phyloP scores from a whole-genome alignment of 805 yeast species.

The Ogataea allantospora region DNA sequence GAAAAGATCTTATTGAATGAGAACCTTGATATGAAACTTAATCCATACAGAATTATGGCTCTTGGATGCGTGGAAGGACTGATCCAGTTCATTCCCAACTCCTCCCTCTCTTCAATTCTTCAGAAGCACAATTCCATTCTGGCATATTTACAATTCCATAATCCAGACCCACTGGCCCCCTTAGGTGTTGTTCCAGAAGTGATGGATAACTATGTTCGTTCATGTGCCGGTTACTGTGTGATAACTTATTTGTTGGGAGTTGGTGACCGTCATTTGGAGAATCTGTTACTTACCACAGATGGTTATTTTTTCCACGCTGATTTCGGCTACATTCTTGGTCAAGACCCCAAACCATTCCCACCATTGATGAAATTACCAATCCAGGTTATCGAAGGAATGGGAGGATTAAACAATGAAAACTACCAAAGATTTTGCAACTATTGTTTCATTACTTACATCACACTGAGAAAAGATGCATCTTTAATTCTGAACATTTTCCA shows the following conservation, averaged over 20 bases:
- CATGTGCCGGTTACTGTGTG: constrained; percentile 98
- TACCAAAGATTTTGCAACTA: constrained; percentile 85
- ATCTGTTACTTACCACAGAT: constrained; percentile 71
- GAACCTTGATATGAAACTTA: constrained; percentile 80
- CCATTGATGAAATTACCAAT: constrained; percentile 97
- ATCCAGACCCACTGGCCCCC: constrained; percentile 48
- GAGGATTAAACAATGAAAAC: constrained; percentile 84
- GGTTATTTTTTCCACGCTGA: constrained; percentile 96
- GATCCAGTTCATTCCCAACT: constrained; percentile 91
- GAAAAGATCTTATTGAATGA: constrained; percentile 84
- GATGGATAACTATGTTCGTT: constrained; percentile 91
- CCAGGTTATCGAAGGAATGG: constrained; percentile 97
- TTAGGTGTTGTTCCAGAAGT: constrained; percentile 57
- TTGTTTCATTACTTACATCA: constrained; percentile 92
- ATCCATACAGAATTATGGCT: constrained; percentile 88
- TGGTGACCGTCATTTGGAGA: constrained; percentile 96
- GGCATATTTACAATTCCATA: constrained; percentile 64
- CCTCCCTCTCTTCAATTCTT: constrained; percentile 78
- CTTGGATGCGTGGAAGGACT: constrained; percentile 91
- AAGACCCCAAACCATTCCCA: constrained; percentile 98
- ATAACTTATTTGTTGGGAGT: constrained; percentile 92
- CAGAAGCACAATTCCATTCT: constrained; percentile 72
- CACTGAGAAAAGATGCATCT: constrained; percentile 84
- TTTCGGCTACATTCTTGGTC: constrained; percentile 93
- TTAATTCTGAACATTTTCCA: constrained; percentile 88